Evolutionary conservation across 352 stramenopile genomes (phyloP), one percentile per base, ranked within the genome.

Genomic region (Phytophthora foliorum): DNA sequence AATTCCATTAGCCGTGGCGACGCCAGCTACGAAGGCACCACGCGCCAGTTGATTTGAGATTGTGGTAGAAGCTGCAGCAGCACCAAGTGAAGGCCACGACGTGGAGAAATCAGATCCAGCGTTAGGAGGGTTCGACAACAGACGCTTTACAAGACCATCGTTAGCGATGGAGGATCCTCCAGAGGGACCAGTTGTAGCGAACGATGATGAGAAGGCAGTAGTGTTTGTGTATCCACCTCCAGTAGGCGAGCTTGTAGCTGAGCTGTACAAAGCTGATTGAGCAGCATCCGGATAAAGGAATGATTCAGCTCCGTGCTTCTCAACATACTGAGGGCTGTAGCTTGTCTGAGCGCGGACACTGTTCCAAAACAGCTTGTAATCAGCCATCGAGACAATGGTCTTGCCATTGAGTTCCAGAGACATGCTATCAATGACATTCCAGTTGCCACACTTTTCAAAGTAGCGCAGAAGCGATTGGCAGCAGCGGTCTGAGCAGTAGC

Each of bases 281-380:
- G 19, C 42, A 27, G 42, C 19, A 49, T 49, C 42, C 6, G 42
- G 19, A 19, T 17, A 49, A 4, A 49, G 42, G 9, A 49, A 49
- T 0, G 42, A 49, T 4, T 49, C 19, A 3, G 42, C 42, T 29
- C 42, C 42, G 17, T 49, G 42, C 21, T 29, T 49, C 4, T 49
- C 42, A 27, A 49, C 42, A 5, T 49, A 27, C 10, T 49, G 42
- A 17, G 42, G 19, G 1, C 10, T 29, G 8, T 49, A 49, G 8
- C 19, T 8, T 17, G 36, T 38, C 52, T 59, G 52, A 36, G 52
- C 34, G 25, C 52, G 52, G 17, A 59, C 11, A 25, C 49, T 59
- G 34, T 59, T 59, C 22, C 32, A 45, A 25, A 59, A 59, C 3
- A 59, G 32, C 22, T 59, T 59, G 13, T 59, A 59, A 6, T 59